These are phyloP conservation scores for Tetracladium marchalianum DNA, from an alignment of 495 filamentous ascomycete species.

Conservation along the genomic window DNA sequence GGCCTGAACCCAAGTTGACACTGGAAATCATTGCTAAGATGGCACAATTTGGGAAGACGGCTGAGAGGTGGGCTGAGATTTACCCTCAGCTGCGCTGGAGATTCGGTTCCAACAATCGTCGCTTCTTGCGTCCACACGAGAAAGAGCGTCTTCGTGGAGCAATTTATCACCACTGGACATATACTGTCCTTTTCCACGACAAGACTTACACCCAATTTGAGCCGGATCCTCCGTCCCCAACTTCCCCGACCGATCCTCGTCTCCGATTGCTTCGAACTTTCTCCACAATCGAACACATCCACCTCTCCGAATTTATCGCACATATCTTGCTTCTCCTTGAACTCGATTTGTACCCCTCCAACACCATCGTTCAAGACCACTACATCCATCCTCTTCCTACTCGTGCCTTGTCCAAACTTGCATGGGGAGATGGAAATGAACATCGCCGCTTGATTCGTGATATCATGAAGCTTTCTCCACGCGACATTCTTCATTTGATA, in stretches of 20 bases:
- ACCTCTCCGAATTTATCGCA: constrained; percentile 11
- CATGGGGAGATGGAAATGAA: constrained; percentile 14
- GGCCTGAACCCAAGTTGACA: constrained; percentile 29
- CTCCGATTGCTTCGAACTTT: constrained; percentile 16
- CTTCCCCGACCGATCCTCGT: constrained; percentile 11
- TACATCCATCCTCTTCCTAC: constrained; percentile 9
- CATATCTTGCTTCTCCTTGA: constrained; percentile 13
- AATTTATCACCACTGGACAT: constrained; percentile 58
- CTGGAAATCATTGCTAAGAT: constrained; percentile 47
- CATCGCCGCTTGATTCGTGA: constrained; percentile 9
- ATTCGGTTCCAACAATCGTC: constrained; percentile 46
- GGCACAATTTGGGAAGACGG: constrained; percentile 44
- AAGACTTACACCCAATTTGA: constrained; percentile 14
- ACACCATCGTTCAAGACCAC: constrained; percentile 12
- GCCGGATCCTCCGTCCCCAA: constrained; percentile 12
- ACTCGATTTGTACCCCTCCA: constrained; percentile 13
- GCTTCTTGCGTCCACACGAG: constrained; percentile 48
- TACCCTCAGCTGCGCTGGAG: constrained; percentile 66
- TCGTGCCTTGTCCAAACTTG: constrained; percentile 4
- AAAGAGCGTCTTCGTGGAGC: constrained; percentile 51
- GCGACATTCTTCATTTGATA: constrained; percentile 10
- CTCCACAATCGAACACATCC: constrained; percentile 10
- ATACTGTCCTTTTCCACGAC: constrained; percentile 27
- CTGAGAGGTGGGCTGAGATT: constrained; percentile 53
- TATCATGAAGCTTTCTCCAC: constrained; percentile 13